phyloP scores from a whole-genome alignment of 768 basidiomycete species.

The Amanita jacksonii region DNA sequence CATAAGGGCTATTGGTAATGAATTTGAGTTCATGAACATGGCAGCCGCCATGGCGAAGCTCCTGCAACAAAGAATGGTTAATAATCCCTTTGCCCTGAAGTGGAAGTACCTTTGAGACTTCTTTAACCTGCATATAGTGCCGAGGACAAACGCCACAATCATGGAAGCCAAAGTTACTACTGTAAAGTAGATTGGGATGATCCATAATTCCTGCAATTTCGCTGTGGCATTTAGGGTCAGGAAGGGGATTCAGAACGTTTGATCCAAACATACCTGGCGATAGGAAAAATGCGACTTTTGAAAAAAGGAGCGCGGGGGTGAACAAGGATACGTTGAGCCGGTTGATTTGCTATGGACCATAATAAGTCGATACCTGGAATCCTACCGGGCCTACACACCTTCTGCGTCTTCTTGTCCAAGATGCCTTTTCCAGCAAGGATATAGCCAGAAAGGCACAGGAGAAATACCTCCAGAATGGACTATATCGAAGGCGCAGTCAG shows the following conservation, averaged over 20 bases:
- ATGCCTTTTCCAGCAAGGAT: constrained; percentile 71
- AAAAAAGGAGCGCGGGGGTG: constrained; percentile 81
- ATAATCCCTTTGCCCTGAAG: neutral
- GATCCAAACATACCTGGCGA: constrained; percentile 58
- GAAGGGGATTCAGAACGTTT: neutral
- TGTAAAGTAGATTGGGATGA: constrained; percentile 79
- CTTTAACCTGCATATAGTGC: constrained; percentile 55
- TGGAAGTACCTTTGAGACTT: constrained; percentile 56
- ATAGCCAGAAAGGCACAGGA: constrained; percentile 80
- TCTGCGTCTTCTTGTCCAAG: constrained; percentile 84
- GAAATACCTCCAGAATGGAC: constrained; percentile 86
- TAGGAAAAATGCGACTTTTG: constrained; percentile 90
- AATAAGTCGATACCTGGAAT: neutral
- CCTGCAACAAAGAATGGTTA: constrained; percentile 23
- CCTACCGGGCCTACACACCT: constrained; percentile 40
- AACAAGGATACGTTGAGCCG: constrained; percentile 83
- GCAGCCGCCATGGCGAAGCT: constrained; percentile 73
- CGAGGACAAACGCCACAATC: constrained; percentile 51
- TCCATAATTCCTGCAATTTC: constrained; percentile 76
- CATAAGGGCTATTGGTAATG: constrained; percentile 91
- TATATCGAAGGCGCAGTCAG: constrained; percentile 19
- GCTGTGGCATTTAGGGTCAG: constrained; percentile 24
- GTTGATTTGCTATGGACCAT: constrained; percentile 53
- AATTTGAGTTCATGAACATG: constrained; percentile 94
- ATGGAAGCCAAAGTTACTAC: constrained; percentile 70